A percentile compares a stretch with the other conserved stretches of the same genome.
phyloP scores from a whole-genome alignment of 345 rosid species.

The Rhodamnia rubescens region DNA sequence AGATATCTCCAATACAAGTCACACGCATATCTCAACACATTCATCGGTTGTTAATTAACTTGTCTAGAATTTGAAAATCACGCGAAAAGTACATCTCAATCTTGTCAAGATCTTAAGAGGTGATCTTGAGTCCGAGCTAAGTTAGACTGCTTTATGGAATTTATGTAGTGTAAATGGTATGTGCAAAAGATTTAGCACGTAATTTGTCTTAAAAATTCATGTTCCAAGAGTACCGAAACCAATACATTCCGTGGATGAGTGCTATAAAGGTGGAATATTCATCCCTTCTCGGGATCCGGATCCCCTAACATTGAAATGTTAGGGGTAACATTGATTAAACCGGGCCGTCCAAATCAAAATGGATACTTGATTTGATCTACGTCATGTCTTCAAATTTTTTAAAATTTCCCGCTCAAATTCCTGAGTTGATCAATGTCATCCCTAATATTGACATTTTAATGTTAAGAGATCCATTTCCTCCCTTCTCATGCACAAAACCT shows the following conservation, averaged over 20 bases:
- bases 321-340: no score
- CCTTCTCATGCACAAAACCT: background rate
- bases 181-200: background rate
- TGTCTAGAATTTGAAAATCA: background rate
- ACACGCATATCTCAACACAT: background rate
- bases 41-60: background rate
- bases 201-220: background rate
- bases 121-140: background rate
- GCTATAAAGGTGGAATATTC: background rate
- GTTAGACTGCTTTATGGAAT: background rate
- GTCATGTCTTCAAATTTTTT: no score
- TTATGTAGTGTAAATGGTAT: background rate
- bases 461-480: no score
- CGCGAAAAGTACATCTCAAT: background rate
- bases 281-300: background rate
- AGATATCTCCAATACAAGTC: no score
- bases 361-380: no score
- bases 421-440: no score
- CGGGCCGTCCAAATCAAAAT: no score
- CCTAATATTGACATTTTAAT: no score
- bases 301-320: no score
- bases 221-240: background rate
- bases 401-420: no score
- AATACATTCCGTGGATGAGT: background rate
- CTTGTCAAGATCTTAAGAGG: background rate